phyloP scores from a whole-genome alignment of 1,284 basidiomycete genomes.

The Kalmanozyma brasiliensis region DNA sequence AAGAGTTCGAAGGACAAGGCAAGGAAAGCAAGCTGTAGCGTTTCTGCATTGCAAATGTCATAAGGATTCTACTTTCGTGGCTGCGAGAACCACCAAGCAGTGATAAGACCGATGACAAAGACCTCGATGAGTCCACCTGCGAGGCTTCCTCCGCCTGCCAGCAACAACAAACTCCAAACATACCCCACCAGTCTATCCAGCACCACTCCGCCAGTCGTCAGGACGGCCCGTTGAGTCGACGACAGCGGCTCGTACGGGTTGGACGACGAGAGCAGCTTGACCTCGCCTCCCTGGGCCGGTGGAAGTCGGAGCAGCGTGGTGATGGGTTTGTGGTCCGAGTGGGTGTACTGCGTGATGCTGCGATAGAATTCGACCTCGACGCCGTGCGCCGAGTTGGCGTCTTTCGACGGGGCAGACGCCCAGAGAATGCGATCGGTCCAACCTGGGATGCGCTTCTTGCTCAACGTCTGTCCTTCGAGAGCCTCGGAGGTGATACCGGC shows the following conservation, averaged over 20 bases:
- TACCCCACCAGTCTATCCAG: constrained; percentile 80
- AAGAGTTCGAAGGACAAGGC: constrained; percentile 44
- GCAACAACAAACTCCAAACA: constrained; percentile 77
- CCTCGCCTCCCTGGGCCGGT: too few relatives aligned
- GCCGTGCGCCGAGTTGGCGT: constrained; percentile 37
- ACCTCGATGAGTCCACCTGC: constrained; percentile 54
- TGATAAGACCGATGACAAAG: constrained; percentile 46
- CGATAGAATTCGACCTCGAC: constrained; percentile 63
- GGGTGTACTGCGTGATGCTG: constrained; percentile 64
- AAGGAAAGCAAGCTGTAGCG: constrained; percentile 44
- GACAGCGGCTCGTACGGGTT: constrained; percentile 33
- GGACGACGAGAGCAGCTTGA: constrained; percentile 73
- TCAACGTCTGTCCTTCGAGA: constrained; percentile 65
- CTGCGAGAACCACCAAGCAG: constrained; percentile 54
- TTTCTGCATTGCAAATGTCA: neutral
- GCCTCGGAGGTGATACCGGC: constrained; percentile 35
- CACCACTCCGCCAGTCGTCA: constrained; percentile 71
- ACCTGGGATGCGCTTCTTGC: constrained; percentile 81
- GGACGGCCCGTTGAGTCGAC: constrained; percentile 41
- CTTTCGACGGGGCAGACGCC: constrained; percentile 66
- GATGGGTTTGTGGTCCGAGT: constrained; percentile 68
- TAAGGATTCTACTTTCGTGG: constrained; percentile 5
- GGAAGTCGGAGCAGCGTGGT: constrained; percentile 65
- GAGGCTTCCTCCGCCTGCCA: constrained; percentile 79
- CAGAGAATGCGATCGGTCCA: constrained; percentile 97